Evolutionary conservation across 2,329 filamentous ascomycete genomes (phyloP).

Genomic region (Eutypella sp.): DNA sequence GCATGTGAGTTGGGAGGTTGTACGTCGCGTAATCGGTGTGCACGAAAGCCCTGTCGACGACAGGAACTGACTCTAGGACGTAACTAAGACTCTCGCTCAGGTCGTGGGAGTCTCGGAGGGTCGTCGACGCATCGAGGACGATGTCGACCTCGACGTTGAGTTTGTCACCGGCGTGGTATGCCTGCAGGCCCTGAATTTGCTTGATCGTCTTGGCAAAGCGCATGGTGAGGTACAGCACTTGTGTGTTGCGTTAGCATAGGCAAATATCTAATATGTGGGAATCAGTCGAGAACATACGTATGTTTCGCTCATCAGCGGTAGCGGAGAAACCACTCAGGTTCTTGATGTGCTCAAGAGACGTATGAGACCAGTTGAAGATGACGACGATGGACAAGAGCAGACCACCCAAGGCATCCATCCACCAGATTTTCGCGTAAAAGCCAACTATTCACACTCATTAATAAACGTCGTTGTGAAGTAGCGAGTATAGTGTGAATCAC

Average conservation of each 20-base stretch:
- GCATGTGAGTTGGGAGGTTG: slow-evolving; percentile 57
- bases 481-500: slow-evolving; percentile 32
- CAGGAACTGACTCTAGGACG: slow-evolving; percentile 77
- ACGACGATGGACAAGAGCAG: slow-evolving; percentile 73
- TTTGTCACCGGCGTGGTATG: slow-evolving; percentile 82
- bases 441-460: slow-evolving; percentile 45
- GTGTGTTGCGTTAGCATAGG: slow-evolving; percentile 4
- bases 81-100: slow-evolving; percentile 65
- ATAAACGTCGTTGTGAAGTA: slow-evolving; percentile 1
- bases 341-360: slow-evolving; percentile 70
- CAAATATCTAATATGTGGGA: neutral
- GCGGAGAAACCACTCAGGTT: slow-evolving; percentile 77
- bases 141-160: slow-evolving; percentile 81
- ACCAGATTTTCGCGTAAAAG: slow-evolving; percentile 74
- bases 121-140: slow-evolving; percentile 71
- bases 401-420: slow-evolving; percentile 76
- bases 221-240: slow-evolving; percentile 83
- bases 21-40: slow-evolving; percentile 61
- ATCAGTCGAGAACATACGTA: slow-evolving; percentile 35
- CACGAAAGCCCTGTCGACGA: slow-evolving; percentile 68
- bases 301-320: slow-evolving; percentile 74
- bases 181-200: slow-evolving; percentile 78
- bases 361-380: slow-evolving; percentile 73
- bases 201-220: slow-evolving; percentile 84
- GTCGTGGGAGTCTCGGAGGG: slow-evolving; percentile 76